These are phyloP conservation scores for Alternaria dauci DNA, from an alignment of 2,329 filamentous ascomycete species.

Conservation along the genomic window DNA sequence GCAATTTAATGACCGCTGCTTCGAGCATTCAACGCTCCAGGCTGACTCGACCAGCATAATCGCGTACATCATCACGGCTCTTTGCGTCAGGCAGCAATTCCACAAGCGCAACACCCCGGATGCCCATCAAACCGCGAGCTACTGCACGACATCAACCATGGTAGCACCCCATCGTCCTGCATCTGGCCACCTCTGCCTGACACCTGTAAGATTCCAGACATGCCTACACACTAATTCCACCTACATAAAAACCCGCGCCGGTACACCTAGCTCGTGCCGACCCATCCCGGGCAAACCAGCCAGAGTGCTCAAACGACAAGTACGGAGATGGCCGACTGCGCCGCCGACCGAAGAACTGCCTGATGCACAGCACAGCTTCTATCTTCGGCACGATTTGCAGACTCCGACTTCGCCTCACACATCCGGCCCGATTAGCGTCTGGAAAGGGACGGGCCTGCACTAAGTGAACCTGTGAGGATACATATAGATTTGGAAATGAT, in stretches of 20 bases:
- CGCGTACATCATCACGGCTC: neutral
- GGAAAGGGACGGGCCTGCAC: neutral
- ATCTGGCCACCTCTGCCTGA: neutral
- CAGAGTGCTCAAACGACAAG: neutral
- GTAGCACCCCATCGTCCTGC: conserved; percentile 6
- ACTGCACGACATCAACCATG: conserved; percentile 24
- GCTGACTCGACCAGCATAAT: conserved; percentile 9
- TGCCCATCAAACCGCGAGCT: conserved; percentile 9
- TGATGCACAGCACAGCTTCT: conserved; percentile 4
- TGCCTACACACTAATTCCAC: neutral
- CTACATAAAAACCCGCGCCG: conserved; percentile 2
- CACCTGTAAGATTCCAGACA: neutral
- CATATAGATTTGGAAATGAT: neutral
- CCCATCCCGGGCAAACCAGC: conserved; percentile 1
- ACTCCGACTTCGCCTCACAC: conserved; percentile 5
- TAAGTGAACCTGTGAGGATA: neutral
- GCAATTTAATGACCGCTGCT: conserved; percentile 9
- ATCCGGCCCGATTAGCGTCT: conserved; percentile 13
- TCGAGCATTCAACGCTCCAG: neutral
- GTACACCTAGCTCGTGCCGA: conserved; percentile 5
- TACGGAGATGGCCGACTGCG: neutral
- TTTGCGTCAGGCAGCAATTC: conserved; percentile 10
- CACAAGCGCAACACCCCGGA: conserved; percentile 10
- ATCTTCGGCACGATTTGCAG: conserved; percentile 7
- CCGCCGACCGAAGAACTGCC: conserved; percentile 5